A percentile compares a stretch with the other conserved stretches of the same genome.
phyloP scores from a whole-genome alignment of 108 stramenopile genomes.

The Conticribra guillardii region DNA sequence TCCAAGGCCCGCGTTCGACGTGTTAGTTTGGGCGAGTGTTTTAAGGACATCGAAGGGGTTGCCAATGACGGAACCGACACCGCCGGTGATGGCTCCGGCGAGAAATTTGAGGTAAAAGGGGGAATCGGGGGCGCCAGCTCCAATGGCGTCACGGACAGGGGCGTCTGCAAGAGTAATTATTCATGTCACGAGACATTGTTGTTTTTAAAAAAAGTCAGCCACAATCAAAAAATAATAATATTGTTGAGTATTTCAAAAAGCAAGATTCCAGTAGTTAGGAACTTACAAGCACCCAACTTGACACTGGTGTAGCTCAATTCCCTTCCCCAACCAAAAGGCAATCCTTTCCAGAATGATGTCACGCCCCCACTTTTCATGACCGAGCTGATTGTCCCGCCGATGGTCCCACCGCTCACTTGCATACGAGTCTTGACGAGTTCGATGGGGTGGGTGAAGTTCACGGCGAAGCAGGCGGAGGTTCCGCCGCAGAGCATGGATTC shows the following conservation, averaged over 20 bases:
- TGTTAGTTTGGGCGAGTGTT: constrained; percentile 90
- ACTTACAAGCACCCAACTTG: constrained; percentile 77
- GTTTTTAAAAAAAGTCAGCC: background rate
- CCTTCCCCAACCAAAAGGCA: constrained; percentile 85
- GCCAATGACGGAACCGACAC: constrained; percentile 82
- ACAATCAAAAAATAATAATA: background rate
- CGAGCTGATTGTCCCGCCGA: constrained; percentile 49
- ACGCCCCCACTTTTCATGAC: constrained; percentile 76
- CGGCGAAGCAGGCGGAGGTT: constrained; percentile 60
- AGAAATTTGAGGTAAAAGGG: constrained; percentile 87
- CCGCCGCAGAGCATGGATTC: constrained; percentile 60
- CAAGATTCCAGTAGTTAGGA: background rate
- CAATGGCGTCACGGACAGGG: constrained; percentile 73
- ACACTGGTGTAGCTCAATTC: constrained; percentile 90
- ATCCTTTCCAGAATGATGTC: constrained; percentile 87
- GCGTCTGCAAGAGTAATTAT: constrained; percentile 26
- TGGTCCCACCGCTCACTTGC: constrained; percentile 79
- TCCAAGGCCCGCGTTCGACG: constrained; percentile 60
- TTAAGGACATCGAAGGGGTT: constrained; percentile 94
- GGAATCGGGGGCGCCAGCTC: constrained; percentile 74
- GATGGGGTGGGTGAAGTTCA: constrained; percentile 84
- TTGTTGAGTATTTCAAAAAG: background rate
- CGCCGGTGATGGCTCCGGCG: constrained; percentile 88
- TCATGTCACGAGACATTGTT: constrained; percentile 4
- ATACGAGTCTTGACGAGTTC: constrained; percentile 82